A percentile compares a stretch with the other conserved stretches of the same genome.
Conservation (phyloP, 2,329 filamentous ascomycete species). For the Lachnellula arida region DNA sequence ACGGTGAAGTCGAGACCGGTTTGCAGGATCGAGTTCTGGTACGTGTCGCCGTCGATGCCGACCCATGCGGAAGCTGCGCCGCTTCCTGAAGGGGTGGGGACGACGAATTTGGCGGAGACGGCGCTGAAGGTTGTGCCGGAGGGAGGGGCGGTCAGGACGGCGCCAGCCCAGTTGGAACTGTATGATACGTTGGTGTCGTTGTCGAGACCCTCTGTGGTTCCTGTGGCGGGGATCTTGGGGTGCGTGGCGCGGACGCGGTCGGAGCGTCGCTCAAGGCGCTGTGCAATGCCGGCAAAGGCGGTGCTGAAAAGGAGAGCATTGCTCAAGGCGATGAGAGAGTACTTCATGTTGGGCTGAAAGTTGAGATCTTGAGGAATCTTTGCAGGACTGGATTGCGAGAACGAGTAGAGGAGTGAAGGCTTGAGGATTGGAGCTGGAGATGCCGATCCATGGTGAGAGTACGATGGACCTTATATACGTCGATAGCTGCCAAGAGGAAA, state of each 20-base stretch:
- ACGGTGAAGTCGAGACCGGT: slow-evolving; percentile 49
- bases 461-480: background rate
- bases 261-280: background rate
- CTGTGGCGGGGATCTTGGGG: background rate
- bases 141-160: slow-evolving; percentile 29
- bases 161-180: slow-evolving; percentile 36
- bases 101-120: slow-evolving; percentile 34
- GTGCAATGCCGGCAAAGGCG: background rate
- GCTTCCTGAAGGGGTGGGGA: slow-evolving; percentile 28
- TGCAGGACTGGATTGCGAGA: background rate
- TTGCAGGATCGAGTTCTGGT: slow-evolving; percentile 47
- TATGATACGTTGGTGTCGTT: slow-evolving; percentile 25
- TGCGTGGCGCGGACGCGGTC: background rate
- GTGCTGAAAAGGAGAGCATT: background rate
- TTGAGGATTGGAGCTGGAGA: background rate
- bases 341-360: background rate
- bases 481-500: background rate
- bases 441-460: background rate
- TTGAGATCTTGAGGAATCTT: background rate
- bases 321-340: background rate
- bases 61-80: slow-evolving; percentile 23
- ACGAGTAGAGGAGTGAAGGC: background rate
- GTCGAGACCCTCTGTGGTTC: background rate
- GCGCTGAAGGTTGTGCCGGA: slow-evolving; percentile 31
- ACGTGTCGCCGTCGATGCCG: slow-evolving; percentile 55